Evolutionary conservation across 163 green algal genomes (phyloP).

Genomic region (Scenedesmus sp.): DNA sequence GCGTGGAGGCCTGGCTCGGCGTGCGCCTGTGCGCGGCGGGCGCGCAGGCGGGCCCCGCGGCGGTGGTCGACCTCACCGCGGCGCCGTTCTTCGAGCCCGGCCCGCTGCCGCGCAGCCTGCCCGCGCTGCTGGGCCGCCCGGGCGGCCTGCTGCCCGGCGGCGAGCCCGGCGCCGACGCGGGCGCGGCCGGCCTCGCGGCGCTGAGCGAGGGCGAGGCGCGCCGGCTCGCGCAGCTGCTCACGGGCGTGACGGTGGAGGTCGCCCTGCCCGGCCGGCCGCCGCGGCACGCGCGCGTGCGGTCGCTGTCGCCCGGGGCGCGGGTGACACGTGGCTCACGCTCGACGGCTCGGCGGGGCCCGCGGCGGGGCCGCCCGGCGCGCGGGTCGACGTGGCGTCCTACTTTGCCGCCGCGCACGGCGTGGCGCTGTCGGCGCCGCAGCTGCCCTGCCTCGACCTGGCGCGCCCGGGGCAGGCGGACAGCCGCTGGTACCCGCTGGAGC

Average conservation of each 20-base stretch:
- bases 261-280: neutral
- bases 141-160: neutral
- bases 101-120: neutral
- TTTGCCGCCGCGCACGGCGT: constrained; percentile 12
- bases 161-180: neutral
- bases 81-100: constrained; percentile 33
- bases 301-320: neutral
- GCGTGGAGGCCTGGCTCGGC: constrained; percentile 38
- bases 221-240: constrained; percentile 32
- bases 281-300: neutral
- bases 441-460: constrained; percentile 42
- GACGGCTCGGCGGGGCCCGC: no score
- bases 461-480: neutral
- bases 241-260: constrained; percentile 25
- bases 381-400: constrained; percentile 16
- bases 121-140: constrained; percentile 15
- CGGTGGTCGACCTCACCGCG: constrained; percentile 21
- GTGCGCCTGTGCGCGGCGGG: constrained; percentile 6
- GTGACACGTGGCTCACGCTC: constrained; percentile 7
- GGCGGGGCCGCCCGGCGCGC: neutral
- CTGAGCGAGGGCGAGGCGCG: neutral
- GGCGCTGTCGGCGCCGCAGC: constrained; percentile 3
- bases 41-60: constrained; percentile 2
- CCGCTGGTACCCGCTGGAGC: constrained; percentile 29
- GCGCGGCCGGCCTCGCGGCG: neutral